Conservation (phyloP, 2,329 filamentous ascomycete species). For the Claviceps sp. region DNA sequence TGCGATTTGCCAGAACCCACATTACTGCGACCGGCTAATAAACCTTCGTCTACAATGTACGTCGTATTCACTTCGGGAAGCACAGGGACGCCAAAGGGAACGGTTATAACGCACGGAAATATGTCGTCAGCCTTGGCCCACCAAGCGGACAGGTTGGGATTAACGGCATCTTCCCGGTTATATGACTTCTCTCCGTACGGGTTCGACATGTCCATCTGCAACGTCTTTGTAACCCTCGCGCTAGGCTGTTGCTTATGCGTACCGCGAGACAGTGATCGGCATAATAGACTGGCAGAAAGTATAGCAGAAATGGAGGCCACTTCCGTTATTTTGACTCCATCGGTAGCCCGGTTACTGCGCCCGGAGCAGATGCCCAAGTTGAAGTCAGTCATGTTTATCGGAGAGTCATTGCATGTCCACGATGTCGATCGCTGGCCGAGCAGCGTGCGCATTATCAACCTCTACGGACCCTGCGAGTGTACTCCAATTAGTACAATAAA, state of each 20-base stretch:
- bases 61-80: not conserved
- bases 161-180: slow-evolving; percentile 16
- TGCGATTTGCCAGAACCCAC: not conserved
- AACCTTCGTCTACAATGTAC: not conserved
- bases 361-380: not conserved
- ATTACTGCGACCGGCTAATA: not conserved
- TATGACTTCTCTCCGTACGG: slow-evolving; percentile 11
- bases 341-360: not conserved
- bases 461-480: slow-evolving; percentile 12
- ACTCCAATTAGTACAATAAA: slow-evolving; percentile 6
- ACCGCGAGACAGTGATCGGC: slow-evolving; percentile 3
- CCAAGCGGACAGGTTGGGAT: slow-evolving; percentile 16
- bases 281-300: not conserved
- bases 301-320: not conserved
- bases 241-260: slow-evolving; percentile 6
- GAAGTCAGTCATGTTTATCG: slow-evolving; percentile 4
- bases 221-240: slow-evolving; percentile 2
- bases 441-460: slow-evolving; percentile 7
- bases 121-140: slow-evolving; percentile 8
- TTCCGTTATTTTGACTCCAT: not conserved
- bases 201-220: slow-evolving; percentile 5
- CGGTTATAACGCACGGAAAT: not conserved
- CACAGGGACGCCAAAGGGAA: not conserved
- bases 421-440: slow-evolving; percentile 2
- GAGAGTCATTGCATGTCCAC: slow-evolving; percentile 5